phyloP scores from a whole-genome alignment of 1,284 basidiomycete genomes.

The Xerocomus nothofagi region DNA sequence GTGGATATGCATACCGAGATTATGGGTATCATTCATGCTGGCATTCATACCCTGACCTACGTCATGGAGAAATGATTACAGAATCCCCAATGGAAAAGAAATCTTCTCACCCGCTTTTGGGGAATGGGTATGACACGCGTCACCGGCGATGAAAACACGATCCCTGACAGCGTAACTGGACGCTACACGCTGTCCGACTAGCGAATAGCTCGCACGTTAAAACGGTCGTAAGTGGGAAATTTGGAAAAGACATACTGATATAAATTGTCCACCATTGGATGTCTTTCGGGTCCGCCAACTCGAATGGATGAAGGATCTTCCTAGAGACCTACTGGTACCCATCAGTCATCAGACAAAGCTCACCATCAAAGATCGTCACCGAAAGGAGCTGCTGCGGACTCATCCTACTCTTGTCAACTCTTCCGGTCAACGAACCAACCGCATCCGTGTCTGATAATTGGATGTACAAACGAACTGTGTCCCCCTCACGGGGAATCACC shows the following conservation, averaged over 20 bases:
- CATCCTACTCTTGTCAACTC: conserved; percentile 61
- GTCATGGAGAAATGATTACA: background rate
- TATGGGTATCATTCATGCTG: conserved; percentile 83
- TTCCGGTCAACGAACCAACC: conserved; percentile 49
- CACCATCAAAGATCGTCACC: conserved; percentile 34
- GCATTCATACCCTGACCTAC: conserved; percentile 65
- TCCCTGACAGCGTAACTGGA: conserved; percentile 64
- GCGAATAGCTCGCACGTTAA: background rate
- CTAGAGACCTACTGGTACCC: conserved; percentile 49
- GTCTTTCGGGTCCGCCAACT: conserved; percentile 52
- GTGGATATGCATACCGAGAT: conserved; percentile 49
- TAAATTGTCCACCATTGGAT: conserved; percentile 85
- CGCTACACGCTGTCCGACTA: conserved; percentile 76
- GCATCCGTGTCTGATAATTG: conserved; percentile 60
- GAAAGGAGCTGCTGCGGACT: conserved; percentile 63
- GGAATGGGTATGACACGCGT: conserved; percentile 84
- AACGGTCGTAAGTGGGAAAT: background rate
- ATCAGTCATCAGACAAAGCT: background rate
- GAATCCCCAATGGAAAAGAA: background rate
- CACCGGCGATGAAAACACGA: conserved; percentile 79
- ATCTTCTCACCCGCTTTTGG: conserved; percentile 60
- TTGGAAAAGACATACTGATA: conserved; percentile 47
- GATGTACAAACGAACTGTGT: conserved; percentile 73
- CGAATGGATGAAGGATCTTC: conserved; percentile 69
- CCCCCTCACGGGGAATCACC: conserved; percentile 76